Evolutionary conservation across 352 stramenopile genomes (phyloP), one percentile per base, ranked within the genome.

Genomic region (Pelagophyceae sp.): DNA sequence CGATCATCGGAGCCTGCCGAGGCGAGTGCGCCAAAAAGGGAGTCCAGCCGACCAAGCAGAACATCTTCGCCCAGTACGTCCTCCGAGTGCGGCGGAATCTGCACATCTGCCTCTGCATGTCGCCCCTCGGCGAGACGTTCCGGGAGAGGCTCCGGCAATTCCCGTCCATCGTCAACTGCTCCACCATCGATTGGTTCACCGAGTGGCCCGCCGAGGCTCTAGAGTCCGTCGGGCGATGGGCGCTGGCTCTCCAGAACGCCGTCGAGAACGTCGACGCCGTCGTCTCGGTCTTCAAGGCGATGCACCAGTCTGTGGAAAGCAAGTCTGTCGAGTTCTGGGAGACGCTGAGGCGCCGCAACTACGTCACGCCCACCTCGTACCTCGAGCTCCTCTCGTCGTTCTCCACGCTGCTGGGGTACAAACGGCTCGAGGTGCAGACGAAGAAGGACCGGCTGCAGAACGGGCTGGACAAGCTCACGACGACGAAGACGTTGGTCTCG

Each of bases 1-100:
- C 89, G 51, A 97, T 97, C 82, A 93, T 87, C 70, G 88, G 86
- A 33, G 86, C 94, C 38, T 96, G 90, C 71, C 87, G 92, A 19
- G 81, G 87, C 11, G 91, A 95, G 64, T 97, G 92, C 72, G 87
- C 92, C 27, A 95, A 95, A 80, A 95, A 96, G 80, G 83, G 86
- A 31, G 85, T 97, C 33, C 84, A 88, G 1, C 86, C 93, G 0
- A 97, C 93, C 1, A 97, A 96, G 74, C 85, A 96, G 77, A 98
- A 97, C 80, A 96, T 95, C 32, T 97, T 95, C 80, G 86, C 90
- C 0, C 92, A 97, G 84, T 98, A 97, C 79, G 74, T 98, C 38
- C 77, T 92, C 17, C 86, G 94, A 54, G 93, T 98, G 38, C 85
- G 92, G 17, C 86, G 91, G 6, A 82, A 80, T 76, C 78, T 87